Evolutionary conservation across 371 early-diverging fungal species (phyloP).

Genomic region (Phascolomyces articulosus): DNA sequence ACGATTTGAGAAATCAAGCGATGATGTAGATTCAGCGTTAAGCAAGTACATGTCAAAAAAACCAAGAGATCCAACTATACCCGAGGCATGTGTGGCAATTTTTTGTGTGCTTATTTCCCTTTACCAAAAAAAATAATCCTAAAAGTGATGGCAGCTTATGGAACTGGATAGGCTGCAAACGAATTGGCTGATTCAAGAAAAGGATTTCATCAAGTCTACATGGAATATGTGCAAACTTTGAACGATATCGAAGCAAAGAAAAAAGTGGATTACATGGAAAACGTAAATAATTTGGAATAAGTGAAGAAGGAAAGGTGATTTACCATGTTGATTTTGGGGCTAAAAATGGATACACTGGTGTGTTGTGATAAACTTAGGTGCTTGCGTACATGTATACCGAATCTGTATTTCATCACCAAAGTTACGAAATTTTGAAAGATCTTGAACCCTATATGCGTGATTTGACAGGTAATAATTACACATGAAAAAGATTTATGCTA

Average conservation of each 20-base stretch:
- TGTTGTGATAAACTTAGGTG: no score
- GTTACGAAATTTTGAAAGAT: constrained; percentile 73
- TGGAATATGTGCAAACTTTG: constrained; percentile 69
- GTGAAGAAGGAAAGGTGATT: no score
- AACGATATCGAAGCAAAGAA: constrained; percentile 72
- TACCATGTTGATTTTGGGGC: no score
- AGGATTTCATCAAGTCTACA: constrained; percentile 61
- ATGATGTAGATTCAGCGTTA: constrained; percentile 66
- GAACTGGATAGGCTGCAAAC: constrained; percentile 46
- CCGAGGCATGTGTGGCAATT: constrained; percentile 40
- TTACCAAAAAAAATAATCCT: not conserved
- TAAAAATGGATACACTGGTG: no score
- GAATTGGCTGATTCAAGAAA: constrained; percentile 65
- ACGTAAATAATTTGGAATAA: no score
- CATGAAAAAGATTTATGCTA: not conserved
- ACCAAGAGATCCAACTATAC: constrained; percentile 59
- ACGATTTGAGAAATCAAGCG: constrained; percentile 65
- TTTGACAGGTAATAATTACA: constrained; percentile 49
- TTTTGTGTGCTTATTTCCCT: not conserved
- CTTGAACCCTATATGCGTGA: constrained; percentile 79
- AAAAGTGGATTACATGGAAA: constrained; percentile 77
- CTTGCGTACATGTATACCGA: constrained; percentile 76
- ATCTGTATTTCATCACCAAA: constrained; percentile 77
- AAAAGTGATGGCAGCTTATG: not conserved
- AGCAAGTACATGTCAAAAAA: constrained; percentile 65